Evolutionary conservation across 2,329 filamentous ascomycete genomes (phyloP).

Genomic region (Talaromyces sp.): DNA sequence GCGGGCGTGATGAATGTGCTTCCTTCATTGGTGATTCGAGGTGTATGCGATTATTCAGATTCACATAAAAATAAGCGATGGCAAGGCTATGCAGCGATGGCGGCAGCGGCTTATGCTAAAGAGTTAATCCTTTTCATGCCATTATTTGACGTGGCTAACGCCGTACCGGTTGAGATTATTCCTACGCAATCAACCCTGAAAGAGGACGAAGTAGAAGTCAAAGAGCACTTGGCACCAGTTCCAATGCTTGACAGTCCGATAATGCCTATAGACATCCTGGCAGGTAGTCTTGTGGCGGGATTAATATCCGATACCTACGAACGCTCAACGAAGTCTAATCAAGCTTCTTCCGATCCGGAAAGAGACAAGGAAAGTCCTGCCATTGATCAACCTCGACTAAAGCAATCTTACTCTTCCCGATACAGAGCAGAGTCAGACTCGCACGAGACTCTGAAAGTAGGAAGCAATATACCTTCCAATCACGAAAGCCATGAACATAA

Average conservation of each 20-base stretch:
- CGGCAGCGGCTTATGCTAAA: neutral
- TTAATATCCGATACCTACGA: too few species aligned
- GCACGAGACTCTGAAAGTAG: neutral
- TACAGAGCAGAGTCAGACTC: neutral
- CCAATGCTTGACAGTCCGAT: too few species aligned
- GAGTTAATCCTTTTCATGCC: neutral
- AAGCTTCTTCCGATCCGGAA: neutral
- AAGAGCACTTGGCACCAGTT: neutral
- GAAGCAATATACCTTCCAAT: neutral
- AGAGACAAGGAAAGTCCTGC: neutral
- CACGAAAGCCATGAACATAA: neutral
- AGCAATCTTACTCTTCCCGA: too few species aligned
- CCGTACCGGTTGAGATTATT: neutral
- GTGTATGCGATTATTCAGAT: conserved; percentile 42
- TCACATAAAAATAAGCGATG: conserved; percentile 38
- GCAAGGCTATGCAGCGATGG: conserved; percentile 20
- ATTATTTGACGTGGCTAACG: neutral
- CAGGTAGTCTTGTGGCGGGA: too few species aligned
- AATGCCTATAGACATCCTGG: too few species aligned
- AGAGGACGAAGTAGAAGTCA: too few species aligned
- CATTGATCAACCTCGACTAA: neutral
- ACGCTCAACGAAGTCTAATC: too few species aligned
- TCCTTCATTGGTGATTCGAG: conserved; percentile 41
- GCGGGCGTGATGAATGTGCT: conserved; percentile 21
- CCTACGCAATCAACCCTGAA: too few species aligned